A percentile compares a stretch with the other conserved stretches of the same genome.
Conservation (phyloP, 345 rosid genomes). For the Eucalyptus grandis region DNA sequence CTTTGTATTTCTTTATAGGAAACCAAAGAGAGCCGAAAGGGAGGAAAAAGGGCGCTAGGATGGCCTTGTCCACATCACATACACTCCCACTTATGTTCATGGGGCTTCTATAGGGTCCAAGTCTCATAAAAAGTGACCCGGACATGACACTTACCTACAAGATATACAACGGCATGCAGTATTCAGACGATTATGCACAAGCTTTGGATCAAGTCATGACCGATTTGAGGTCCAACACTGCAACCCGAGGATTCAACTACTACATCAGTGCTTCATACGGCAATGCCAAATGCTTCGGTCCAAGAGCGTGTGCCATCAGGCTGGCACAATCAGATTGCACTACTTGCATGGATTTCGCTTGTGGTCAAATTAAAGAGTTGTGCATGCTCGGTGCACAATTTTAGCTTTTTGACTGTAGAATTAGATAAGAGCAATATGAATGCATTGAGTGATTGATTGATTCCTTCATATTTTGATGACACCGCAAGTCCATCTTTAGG, state of each 20-base stretch:
- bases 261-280: fast-evolving
- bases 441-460: fast-evolving
- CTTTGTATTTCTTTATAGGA: fast-evolving
- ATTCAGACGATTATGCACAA: fast-evolving
- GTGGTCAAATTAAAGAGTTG: background rate
- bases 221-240: no score
- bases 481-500: no score
- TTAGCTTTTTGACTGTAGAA: no score
- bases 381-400: fast-evolving
- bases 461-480: background rate
- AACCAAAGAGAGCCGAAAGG: no score
- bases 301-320: fast-evolving
- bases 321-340: fast-evolving
- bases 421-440: background rate
- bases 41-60: no score
- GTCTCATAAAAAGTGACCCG: fast-evolving
- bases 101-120: no score
- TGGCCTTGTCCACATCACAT: background rate
- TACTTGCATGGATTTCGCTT: background rate
- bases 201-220: no score
- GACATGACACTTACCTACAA: fast-evolving
- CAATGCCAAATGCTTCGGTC: fast-evolving
- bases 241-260: background rate
- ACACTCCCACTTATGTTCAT: no score
- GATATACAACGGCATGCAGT: fast-evolving